Conservation (phyloP, 2,329 filamentous ascomycete genomes). For the Alternaria sp. region DNA sequence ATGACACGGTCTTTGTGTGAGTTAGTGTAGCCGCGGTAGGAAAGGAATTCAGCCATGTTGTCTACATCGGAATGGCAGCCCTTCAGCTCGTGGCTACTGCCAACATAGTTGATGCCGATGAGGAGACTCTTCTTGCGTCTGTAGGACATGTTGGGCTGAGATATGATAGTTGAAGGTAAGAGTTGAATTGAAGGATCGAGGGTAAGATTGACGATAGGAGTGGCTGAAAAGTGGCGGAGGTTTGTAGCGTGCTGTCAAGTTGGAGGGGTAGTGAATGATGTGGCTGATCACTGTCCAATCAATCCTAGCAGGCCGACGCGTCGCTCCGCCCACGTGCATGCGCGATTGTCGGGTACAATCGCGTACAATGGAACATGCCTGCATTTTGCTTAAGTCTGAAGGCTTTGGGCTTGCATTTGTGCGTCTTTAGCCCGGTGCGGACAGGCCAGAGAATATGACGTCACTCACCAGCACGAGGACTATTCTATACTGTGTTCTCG, state of each 20-base stretch:
- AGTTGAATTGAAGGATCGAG: background rate
- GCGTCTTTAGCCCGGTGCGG: background rate
- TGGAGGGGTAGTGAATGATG: constrained; percentile 38
- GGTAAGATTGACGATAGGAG: background rate
- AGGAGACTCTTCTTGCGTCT: constrained; percentile 59
- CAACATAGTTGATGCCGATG: constrained; percentile 63
- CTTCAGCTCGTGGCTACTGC: constrained; percentile 54
- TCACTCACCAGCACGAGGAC: background rate
- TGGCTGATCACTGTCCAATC: constrained; percentile 24
- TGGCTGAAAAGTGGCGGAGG: constrained; percentile 6
- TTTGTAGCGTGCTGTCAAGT: background rate
- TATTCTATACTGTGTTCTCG: background rate
- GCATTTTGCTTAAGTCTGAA: background rate
- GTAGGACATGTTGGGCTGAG: constrained; percentile 23
- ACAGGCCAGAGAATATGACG: constrained; percentile 12
- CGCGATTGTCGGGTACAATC: background rate
- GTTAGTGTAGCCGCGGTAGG: constrained; percentile 54
- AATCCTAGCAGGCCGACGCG: constrained; percentile 17
- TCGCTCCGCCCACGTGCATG: constrained; percentile 14
- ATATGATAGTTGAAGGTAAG: background rate
- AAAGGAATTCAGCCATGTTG: constrained; percentile 59
- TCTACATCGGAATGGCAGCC: constrained; percentile 62
- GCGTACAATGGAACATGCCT: background rate
- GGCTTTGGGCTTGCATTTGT: background rate
- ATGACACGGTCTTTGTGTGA: constrained; percentile 56